phyloP scores from a whole-genome alignment of 2,329 filamentous ascomycete genomes.

The Cytospora paraplurivora region DNA sequence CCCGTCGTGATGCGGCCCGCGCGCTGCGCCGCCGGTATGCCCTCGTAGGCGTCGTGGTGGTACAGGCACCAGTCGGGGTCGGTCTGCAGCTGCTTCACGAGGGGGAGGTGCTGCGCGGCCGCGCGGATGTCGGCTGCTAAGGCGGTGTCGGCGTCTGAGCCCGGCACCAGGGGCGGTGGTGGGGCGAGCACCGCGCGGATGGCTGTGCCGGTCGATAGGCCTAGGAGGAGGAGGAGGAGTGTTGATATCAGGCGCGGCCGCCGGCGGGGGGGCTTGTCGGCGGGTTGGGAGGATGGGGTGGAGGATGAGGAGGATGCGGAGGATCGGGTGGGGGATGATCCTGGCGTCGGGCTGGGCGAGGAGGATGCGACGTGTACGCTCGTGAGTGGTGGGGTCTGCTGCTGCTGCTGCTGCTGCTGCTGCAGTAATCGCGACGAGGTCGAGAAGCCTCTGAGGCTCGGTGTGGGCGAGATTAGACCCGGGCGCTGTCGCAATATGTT shows the following conservation, averaged over 20 bases:
- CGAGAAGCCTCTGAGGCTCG: constrained; percentile 6
- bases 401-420: not conserved
- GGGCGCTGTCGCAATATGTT: not conserved
- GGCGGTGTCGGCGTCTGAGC: constrained; percentile 44
- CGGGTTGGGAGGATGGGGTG: not conserved
- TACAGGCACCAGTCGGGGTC: constrained; percentile 39
- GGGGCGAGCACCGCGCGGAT: constrained; percentile 47
- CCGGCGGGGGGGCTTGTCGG: constrained; percentile 26
- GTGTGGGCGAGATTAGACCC: not conserved
- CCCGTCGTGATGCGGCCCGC: constrained; percentile 44
- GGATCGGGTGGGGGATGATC: too few relatives aligned
- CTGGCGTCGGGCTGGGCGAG: not conserved
- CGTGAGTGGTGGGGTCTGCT: not conserved
- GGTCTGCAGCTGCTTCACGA: constrained; percentile 49
- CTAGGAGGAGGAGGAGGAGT: constrained; percentile 45
- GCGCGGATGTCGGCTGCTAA: constrained; percentile 44
- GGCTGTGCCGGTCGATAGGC: constrained; percentile 43
- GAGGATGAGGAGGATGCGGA: not conserved
- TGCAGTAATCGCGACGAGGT: constrained; percentile 2
- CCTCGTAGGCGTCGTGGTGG: constrained; percentile 24
- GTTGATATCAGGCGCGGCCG: constrained; percentile 35
- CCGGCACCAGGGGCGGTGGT: constrained; percentile 43
- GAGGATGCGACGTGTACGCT: not conserved
- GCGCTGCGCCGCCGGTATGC: constrained; percentile 1
- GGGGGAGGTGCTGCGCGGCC: constrained; percentile 48